A percentile compares a stretch with the other conserved stretches of the same genome.
These are phyloP conservation scores for Boechera retrofracta DNA, from an alignment of 345 rosid species.

Conservation along the genomic window DNA sequence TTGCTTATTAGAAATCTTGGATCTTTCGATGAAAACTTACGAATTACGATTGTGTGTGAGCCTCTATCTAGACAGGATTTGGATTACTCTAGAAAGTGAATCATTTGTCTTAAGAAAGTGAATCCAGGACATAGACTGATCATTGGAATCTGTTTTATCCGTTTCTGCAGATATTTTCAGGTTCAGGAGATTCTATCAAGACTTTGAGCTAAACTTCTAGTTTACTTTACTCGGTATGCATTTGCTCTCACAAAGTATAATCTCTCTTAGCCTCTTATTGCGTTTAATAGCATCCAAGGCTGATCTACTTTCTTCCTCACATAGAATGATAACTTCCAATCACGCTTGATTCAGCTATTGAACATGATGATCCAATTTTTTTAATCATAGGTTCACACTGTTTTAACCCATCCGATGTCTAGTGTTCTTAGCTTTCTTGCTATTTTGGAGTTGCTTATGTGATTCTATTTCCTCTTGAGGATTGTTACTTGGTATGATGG, in stretches of 20 bases:
- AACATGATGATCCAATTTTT: too few species aligned
- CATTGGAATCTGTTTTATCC: not conserved
- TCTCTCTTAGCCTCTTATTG: not conserved
- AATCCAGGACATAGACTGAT: slow-evolving; percentile 7
- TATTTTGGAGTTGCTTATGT: slow-evolving; percentile 17
- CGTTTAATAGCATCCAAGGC: too few species aligned
- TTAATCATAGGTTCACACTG: not conserved
- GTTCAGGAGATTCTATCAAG: not conserved
- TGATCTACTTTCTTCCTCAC: too few species aligned
- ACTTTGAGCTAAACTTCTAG: slow-evolving; percentile 22
- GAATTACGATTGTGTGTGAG: slow-evolving; percentile 12
- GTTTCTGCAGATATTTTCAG: not conserved
- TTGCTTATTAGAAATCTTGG: not conserved
- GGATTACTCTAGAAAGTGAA: not conserved
- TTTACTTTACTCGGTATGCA: slow-evolving; percentile 5
- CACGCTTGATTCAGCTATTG: too few species aligned
- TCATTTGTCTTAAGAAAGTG: not conserved
- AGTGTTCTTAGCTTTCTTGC: slow-evolving; percentile 8
- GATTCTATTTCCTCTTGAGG: not conserved
- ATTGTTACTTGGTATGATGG: not conserved
- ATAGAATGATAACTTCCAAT: too few species aligned
- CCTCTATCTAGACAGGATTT: not conserved
- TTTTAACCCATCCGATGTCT: not conserved
- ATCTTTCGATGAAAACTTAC: slow-evolving; percentile 12
- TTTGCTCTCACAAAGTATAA: not conserved